Evolutionary conservation across 2,329 filamentous ascomycete species (phyloP), one percentile per base, ranked within the genome.

Genomic region (Fusarium setosum): DNA sequence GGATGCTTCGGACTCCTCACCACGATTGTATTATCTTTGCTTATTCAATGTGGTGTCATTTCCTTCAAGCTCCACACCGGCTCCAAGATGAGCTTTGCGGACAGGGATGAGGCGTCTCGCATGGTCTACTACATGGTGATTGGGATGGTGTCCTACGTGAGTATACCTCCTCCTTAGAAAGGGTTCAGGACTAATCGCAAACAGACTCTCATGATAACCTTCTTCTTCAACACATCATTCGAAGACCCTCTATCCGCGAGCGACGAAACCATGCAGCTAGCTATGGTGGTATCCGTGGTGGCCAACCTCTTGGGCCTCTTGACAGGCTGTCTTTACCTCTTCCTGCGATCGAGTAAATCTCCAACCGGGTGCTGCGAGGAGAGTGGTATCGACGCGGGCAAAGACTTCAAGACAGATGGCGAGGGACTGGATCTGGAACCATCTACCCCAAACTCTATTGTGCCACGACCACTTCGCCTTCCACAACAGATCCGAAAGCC

Each of bases 51-150:
- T n/a, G 70, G 83, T 12, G 75, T 84, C 23, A 84, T 91, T 48
- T 89, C 86, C 71, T 73, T 85, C 35, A 86, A 84, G 61, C 78
- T 92, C 21, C 84, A 83, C 65, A 82, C 82, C 31, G 84, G 82
- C 59, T 77, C 82, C 13, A 80, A 81, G 15, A 82, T 91, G 49
- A 86, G 88, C 35, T 79, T 83, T 18, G 81, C 83, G 15, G 87
- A 92, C 74, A 81, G 90, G 44, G 83, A 88, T 57, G 82, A 86
- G 31, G 89, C 90, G 5, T 91, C 89, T 7, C 83, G 88, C 60
- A 91, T 92, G 87, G 86, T 90, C 11, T 92, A 90, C 73, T 92
- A 90, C 72, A 79, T 91, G 63, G 75, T 83, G 2, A 74, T 90
- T 51, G 86, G 83, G 15, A 78, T 88, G 54, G 75, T 86, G 47